Evolutionary conservation across 192 early-diverging fungal species (phyloP).

Genomic region (Chytriomyces sp.): DNA sequence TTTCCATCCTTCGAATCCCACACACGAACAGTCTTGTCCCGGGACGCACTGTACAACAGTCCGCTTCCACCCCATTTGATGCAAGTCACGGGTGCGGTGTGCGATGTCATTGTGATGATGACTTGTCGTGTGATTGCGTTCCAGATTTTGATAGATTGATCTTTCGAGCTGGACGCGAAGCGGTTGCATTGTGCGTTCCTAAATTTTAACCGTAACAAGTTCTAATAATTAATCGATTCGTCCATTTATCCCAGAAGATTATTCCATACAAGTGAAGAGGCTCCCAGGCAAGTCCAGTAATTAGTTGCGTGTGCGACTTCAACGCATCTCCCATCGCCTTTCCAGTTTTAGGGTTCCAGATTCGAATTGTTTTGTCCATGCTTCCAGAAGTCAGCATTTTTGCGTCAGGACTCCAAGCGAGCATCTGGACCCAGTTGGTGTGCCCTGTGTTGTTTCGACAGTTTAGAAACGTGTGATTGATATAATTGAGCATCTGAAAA

Average conservation of each 20-base stretch:
- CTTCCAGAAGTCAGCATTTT: constrained; percentile 84
- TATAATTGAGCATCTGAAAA: neutral
- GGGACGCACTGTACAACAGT: constrained; percentile 86
- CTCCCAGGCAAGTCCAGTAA: constrained; percentile 93
- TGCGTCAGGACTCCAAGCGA: constrained; percentile 93
- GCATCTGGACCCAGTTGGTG: constrained; percentile 88
- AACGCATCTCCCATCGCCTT: constrained; percentile 76
- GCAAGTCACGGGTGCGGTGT: constrained; percentile 92
- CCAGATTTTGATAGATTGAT: constrained; percentile 93
- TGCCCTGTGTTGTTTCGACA: constrained; percentile 62
- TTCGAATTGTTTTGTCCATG: constrained; percentile 86
- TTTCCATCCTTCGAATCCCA: constrained; percentile 83
- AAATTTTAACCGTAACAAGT: too few species aligned
- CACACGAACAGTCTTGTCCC: constrained; percentile 95
- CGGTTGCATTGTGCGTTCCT: constrained; percentile 78
- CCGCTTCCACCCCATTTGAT: constrained; percentile 98
- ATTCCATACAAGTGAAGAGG: constrained; percentile 77
- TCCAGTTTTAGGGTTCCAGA: constrained; percentile 92
- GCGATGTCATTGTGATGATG: constrained; percentile 79
- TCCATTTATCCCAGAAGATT: neutral
- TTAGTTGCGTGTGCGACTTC: constrained; percentile 84
- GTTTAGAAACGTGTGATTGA: neutral
- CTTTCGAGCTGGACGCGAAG: constrained; percentile 90
- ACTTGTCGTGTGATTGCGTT: constrained; percentile 76
- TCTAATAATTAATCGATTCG: neutral